Evolutionary conservation across 2,329 filamentous ascomycete species (phyloP), one percentile per base, ranked within the genome.

Genomic region (Leptographium wingfieldii): DNA sequence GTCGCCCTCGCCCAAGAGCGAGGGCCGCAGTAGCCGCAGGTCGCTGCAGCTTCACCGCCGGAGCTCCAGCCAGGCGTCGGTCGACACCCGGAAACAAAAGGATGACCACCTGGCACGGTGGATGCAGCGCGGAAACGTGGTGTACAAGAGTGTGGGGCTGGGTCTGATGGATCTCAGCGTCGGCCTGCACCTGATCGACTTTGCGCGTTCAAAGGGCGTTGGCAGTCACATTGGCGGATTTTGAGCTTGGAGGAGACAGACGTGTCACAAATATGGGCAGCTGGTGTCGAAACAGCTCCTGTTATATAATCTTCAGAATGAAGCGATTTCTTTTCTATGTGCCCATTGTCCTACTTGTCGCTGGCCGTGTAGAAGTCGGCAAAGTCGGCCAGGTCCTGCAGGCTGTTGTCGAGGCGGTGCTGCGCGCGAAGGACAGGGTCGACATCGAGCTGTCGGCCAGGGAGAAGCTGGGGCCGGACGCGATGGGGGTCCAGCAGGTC

Each of bases 131-230:
- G 84, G 84, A 0, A 87, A 84, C 61, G 83, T 87, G 25, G 78
- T 87, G 9, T 87, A 86, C 68, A 87, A 87, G 74, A 83, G 81
- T 62, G 84, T 87, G 0, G 84, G 84, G 0, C 69, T 87, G 55
- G 84, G 83, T 0, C 68, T 86, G 57, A 86, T 87, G 83, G 84
- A 87, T 66, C 69, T 87, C 27, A 78, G 81, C 1, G 79, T 86
- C 1, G 84, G 83, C 16, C 75, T 76, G 65, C 78, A 84, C 59
- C 63, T 87, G 55, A 69, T 87, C 22, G 71, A 76, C 61, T 68
- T 85, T 63, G 84, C 84, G 1, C 74, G 73, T 51, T 72, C 77
- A 57, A 83, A 77, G 69, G 74, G 76, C 0, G 69, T 86, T 12
- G 84, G 84, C 7, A 79, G 74, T 10, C 72, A 72, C 9, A 71